Evolutionary conservation across 2,329 filamentous ascomycete species (phyloP).

Genomic region (Aspergillus novoparasiticus): DNA sequence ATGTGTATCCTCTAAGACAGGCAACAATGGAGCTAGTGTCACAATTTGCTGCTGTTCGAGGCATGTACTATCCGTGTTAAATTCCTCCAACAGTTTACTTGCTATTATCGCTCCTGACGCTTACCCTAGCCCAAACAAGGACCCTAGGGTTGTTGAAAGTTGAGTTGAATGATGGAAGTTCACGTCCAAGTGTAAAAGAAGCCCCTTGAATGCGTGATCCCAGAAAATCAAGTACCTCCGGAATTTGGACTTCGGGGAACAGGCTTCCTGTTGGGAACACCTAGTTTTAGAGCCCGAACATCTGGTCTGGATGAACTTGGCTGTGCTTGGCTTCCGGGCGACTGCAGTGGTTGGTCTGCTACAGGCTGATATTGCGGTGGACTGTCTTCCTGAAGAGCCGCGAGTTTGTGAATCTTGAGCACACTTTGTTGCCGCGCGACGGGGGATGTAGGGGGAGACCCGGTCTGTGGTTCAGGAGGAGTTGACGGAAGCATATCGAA

Average conservation of each 20-base stretch:
- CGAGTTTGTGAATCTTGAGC: constrained; percentile 31
- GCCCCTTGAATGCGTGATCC: background rate
- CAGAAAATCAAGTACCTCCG: background rate
- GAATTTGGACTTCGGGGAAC: constrained; percentile 34
- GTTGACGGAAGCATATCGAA: constrained; percentile 44
- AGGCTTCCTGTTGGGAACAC: constrained; percentile 42
- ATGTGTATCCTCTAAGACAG: background rate
- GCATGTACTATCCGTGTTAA: background rate
- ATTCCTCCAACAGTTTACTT: background rate
- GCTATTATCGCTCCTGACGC: background rate
- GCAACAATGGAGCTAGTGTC: background rate
- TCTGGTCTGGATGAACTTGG: constrained; percentile 27
- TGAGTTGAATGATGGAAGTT: background rate
- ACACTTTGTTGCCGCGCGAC: constrained; percentile 35
- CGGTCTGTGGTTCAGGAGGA: constrained; percentile 37
- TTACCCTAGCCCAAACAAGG: background rate
- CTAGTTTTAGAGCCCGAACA: constrained; percentile 37
- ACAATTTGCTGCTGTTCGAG: background rate
- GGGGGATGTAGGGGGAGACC: constrained; percentile 35
- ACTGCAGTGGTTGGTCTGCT: constrained; percentile 22
- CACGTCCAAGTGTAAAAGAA: background rate
- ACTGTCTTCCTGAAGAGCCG: constrained; percentile 30
- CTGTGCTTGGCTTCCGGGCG: constrained; percentile 15
- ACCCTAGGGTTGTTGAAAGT: background rate
- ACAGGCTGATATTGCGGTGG: constrained; percentile 35